A percentile compares a stretch with the other conserved stretches of the same genome.
Conservation (phyloP, 2,329 filamentous ascomycete genomes). For the Fusarium kyushuense region DNA sequence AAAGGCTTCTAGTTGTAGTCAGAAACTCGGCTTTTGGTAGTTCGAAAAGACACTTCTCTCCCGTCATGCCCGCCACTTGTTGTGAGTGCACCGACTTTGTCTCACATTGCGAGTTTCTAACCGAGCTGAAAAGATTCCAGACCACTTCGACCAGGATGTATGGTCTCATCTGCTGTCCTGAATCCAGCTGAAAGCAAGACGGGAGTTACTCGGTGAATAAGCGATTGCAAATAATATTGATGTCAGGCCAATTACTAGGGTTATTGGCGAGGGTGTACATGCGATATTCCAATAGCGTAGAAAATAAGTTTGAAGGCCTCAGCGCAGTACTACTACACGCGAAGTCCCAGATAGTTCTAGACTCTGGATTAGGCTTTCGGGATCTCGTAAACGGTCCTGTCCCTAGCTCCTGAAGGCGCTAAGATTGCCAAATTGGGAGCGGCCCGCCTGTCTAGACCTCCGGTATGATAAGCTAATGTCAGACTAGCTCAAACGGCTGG, state of each 20-base stretch:
- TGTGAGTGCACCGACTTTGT: not conserved
- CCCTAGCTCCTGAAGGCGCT: fast-evolving
- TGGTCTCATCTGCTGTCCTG: no score
- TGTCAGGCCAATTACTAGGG: fast-evolving
- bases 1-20: no score
- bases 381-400: not conserved
- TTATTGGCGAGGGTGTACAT: not conserved
- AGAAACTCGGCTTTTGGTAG: no score
- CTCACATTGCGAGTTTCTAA: not conserved
- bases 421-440: not conserved
- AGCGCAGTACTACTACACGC: not conserved
- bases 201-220: fast-evolving
- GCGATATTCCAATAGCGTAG: not conserved
- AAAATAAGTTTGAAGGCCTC: not conserved
- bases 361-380: not conserved
- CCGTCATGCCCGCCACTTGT: no score
- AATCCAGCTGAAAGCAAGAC: not conserved
- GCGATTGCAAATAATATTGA: not conserved
- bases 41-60: no score
- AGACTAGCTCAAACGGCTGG: not conserved
- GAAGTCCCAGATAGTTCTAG: not conserved
- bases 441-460: not conserved
- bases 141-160: not conserved
- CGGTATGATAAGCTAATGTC: fast-evolving
- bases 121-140: not conserved